Base-by-base conservation (phyloP, 148 eudicot species). In the Rhododendron griersonianum region DNA sequence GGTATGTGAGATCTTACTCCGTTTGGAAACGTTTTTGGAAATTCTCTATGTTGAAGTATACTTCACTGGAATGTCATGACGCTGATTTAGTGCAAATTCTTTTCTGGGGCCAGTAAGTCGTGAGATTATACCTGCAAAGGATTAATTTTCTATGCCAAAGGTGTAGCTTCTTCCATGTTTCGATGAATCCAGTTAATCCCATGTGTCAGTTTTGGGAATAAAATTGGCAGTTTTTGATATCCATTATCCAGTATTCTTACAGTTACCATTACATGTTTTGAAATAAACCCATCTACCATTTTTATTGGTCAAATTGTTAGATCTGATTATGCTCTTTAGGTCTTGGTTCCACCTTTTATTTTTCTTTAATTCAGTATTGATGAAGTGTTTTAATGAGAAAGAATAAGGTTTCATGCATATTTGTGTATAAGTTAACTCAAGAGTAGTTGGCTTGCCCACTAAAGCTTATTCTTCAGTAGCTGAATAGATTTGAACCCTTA, bases 1-100 rank as follows among this genome's bases (percentile, higher is more conserved):
- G 98, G 98, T 94, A 92, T 55, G 81, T 15, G 21, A 14, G 28
- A 83, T 0, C 67, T 25, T 57, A n/a, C 35, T 44, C n/a, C 50
- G 9, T 51, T 9, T 59, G n/a, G 45, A 18, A 44, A 78, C 10
- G 48, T 69, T 16, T 83, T 8, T 84, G 13, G 41, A 15, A 11
- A 15, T 44, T n/a, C 30, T 50, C 6, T 39, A 41, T n/a, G 69
- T n/a, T n/a, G 14, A 80, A 80, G 44, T 30, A 47, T 25, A 45
- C 21, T 21, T n/a, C 1, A 1, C 8, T 77, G 80, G 16, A 11
- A 21, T 61, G 67, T 61, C 65, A 61, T 1, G 67, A 61, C 9
- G 0, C 67, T 7, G 67, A 0, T 61, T 61, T 61, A 5, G 1
- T 61, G 25, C 67, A 19, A 1, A 15, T 53, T 61, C 3, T 7